Percentiles rank a stretch among this genome's conserved stretches.
Conservation (phyloP, 2,329 filamentous ascomycete species). For the Pseudogymnoascus sp. region DNA sequence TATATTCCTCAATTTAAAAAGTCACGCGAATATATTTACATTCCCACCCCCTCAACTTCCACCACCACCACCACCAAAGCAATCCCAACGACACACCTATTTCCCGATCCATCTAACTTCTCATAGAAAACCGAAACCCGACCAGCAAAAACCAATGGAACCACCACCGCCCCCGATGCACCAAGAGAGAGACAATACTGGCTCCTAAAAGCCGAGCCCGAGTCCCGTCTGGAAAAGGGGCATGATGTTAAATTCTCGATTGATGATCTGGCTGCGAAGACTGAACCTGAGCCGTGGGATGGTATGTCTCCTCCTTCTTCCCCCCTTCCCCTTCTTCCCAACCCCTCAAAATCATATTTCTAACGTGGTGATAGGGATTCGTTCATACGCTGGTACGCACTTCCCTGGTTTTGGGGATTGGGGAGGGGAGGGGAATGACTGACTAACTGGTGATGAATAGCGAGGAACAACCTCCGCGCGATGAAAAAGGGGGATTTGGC, state of each 20-base stretch:
- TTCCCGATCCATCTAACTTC: background rate
- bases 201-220: constrained; percentile 84
- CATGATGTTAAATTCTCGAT: constrained; percentile 90
- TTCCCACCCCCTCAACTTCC: background rate
- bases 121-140: background rate
- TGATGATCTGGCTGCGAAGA: constrained; percentile 69
- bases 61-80: background rate
- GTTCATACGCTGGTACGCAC: constrained; percentile 39
- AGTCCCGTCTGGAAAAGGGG: constrained; percentile 77
- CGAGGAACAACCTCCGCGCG: constrained; percentile 78
- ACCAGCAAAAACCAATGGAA: background rate
- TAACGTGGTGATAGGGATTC: constrained; percentile 33
- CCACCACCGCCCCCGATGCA: constrained; percentile 8
- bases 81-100: background rate
- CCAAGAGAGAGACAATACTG: constrained; percentile 48
- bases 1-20: background rate
- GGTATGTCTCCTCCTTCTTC: constrained; percentile 44
- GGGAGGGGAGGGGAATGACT: constrained; percentile 17
- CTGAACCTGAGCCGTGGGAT: constrained; percentile 81
- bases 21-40: background rate
- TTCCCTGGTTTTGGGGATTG: too few relatives aligned
- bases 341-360: too few relatives aligned
- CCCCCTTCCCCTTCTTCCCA: too few relatives aligned
- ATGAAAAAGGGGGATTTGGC: constrained; percentile 91
- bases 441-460: constrained; percentile 33